phyloP scores from a whole-genome alignment of 129 eudicot species.

The Lactuca sativa region DNA sequence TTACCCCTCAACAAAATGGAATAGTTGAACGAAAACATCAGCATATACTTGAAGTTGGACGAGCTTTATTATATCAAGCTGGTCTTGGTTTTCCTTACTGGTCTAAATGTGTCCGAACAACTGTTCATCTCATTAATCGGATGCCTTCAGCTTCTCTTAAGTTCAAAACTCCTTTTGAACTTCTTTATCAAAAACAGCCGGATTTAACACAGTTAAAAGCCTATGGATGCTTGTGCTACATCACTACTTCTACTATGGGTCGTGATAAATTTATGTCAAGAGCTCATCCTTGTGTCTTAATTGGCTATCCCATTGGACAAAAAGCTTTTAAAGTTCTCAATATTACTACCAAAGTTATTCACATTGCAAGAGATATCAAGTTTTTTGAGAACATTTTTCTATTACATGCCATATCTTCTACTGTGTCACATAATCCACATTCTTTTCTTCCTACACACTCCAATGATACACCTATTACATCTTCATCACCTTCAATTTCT shows the following conservation, averaged over 20 bases:
- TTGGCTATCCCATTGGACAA: slow-evolving; percentile 15
- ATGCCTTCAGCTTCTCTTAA: neutral
- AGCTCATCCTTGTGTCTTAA: neutral
- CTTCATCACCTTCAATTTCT: neutral
- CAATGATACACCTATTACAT: too few species aligned
- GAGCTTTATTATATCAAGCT: too few species aligned
- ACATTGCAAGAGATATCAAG: too few species aligned
- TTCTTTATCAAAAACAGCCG: neutral
- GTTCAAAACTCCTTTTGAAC: neutral
- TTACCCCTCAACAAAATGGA: slow-evolving; percentile 10
- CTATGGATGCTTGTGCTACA: neutral
- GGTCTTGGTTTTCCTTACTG: neutral
- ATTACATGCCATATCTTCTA: too few species aligned
- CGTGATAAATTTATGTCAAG: neutral
- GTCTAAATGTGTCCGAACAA: neutral
- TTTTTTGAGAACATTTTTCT: neutral
- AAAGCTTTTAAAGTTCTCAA: slow-evolving; percentile 7
- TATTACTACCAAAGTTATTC: neutral
- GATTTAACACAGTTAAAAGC: neutral
- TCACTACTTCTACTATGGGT: neutral
- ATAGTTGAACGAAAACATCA: too few species aligned
- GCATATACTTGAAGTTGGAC: too few species aligned
- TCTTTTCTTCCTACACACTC: too few species aligned
- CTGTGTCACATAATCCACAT: too few species aligned
- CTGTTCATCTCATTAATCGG: neutral